Evolutionary conservation across 2,329 filamentous ascomycete species (phyloP).

Genomic region (Fusarium falciforme): DNA sequence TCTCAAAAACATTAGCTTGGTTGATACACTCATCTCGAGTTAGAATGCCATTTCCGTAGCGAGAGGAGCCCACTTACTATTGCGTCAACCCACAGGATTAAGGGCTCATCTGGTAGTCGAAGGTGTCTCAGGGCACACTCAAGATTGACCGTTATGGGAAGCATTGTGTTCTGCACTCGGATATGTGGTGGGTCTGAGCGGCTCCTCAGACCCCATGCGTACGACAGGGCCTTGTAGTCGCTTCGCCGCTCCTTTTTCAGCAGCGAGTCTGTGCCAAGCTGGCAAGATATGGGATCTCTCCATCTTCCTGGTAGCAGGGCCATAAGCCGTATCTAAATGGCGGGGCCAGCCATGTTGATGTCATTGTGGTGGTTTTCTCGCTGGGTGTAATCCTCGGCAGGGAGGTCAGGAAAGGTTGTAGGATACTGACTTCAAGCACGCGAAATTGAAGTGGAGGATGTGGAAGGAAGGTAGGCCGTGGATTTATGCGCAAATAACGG

Average conservation of each 20-base stretch:
- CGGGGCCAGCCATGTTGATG: background rate
- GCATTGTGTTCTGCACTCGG: background rate
- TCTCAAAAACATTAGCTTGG: background rate
- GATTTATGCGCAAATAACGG: background rate
- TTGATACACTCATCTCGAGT: background rate
- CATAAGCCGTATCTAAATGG: background rate
- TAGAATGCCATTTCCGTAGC: background rate
- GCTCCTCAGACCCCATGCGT: background rate
- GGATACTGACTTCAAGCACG: background rate
- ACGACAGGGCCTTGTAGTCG: background rate
- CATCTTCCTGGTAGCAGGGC: background rate
- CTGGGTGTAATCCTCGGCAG: background rate
- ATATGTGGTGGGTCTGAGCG: background rate
- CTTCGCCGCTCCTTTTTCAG: background rate
- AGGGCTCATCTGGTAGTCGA: background rate
- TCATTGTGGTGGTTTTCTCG: background rate
- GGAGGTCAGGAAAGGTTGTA: background rate
- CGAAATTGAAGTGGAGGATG: background rate
- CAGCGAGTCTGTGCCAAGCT: background rate
- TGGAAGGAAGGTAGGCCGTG: rapidly evolving
- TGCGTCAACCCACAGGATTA: background rate
- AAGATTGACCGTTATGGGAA: background rate
- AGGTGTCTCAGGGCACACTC: background rate
- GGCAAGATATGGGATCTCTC: background rate
- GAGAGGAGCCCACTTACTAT: background rate